Base-by-base conservation (phyloP, 1,284 basidiomycete genomes). In the Microbotryum lychnidis-dioicae region DNA sequence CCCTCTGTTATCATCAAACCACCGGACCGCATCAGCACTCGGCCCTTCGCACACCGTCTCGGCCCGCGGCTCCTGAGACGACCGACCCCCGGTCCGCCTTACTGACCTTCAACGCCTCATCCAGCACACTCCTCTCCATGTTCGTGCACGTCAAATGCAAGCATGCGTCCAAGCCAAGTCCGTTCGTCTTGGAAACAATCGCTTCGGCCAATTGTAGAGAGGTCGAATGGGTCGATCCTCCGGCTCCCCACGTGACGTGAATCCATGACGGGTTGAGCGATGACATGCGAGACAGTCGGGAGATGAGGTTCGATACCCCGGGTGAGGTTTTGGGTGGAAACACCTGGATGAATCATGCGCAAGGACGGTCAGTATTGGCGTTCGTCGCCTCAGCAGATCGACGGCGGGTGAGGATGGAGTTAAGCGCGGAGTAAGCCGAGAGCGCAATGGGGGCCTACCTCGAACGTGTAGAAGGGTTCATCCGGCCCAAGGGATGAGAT, bases 281-380 rank as follows among this genome's bases (percentile, higher is more conserved):
- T 4, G 48, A 83, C 94, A 98, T 98, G 70, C 96, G 89, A 77
- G 97, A 92, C 77, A 97, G 94, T 72, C 94, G 91, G 77, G 97
- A 94, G 64, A 91, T 80, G 33, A 97, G 79, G 75, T 97, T 97
- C 84, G 93, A 89, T 33, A 94, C 79, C 70, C 91, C 91, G 88
- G 92, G 68, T 37, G 56, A 52, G 10, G 64, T 70, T 54, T 69
- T 65, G 48, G 72, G 63, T 12, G 69, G 71, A 57, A 73, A 73
- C 53, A 71, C 65, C 68, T 69, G 50, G 31, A 1, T 31, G 6
- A 9, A 31, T 31, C 31, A 46, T 12, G 31, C 18, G 27, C 21
- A 23, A 14, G 29, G 46, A 6, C 21, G 60, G 31, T 42, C 16
- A 42, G 12, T 16, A 42, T 42, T 1, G 37, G 18, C 37, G 16